Percentiles rank a stretch among this genome's conserved stretches.
These are phyloP conservation scores for Zarea fungicola DNA, from an alignment of 2,329 filamentous ascomycete genomes.

Conservation along the genomic window DNA sequence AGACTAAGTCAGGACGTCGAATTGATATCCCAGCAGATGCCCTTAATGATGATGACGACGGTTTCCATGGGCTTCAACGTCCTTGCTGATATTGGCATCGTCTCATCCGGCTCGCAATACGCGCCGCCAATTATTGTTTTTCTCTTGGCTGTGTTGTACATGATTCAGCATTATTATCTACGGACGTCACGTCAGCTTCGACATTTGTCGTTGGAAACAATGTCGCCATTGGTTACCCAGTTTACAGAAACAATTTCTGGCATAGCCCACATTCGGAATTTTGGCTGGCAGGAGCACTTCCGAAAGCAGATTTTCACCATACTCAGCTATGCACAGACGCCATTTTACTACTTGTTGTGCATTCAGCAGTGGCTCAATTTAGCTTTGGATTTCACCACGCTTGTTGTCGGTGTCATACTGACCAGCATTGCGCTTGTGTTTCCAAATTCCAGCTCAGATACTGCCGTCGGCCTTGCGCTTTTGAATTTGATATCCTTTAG, in stretches of 20 bases:
- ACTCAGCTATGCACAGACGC: conserved; percentile 46
- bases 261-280: conserved; percentile 44
- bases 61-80: not conserved
- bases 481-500: conserved; percentile 21
- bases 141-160: conserved; percentile 21
- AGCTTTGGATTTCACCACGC: conserved; percentile 42
- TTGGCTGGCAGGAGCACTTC: conserved; percentile 43
- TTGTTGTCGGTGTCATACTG: conserved; percentile 37
- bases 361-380: conserved; percentile 51
- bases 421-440: conserved; percentile 36
- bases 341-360: conserved; percentile 49
- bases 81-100: conserved; percentile 16
- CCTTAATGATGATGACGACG: not conserved
- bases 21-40: not conserved
- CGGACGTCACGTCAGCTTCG: conserved; percentile 32
- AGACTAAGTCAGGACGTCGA: conserved; percentile 23
- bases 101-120: conserved; percentile 22
- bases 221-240: conserved; percentile 27
- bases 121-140: conserved; percentile 24
- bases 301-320: conserved; percentile 38
- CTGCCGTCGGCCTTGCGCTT: conserved; percentile 14
- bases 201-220: conserved; percentile 31
- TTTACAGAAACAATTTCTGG: conserved; percentile 41
- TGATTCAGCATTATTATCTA: conserved; percentile 28
- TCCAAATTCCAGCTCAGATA: not conserved